Evolutionary conservation across 2,329 filamentous ascomycete species (phyloP).

Genomic region (Dothistroma septosporum): DNA sequence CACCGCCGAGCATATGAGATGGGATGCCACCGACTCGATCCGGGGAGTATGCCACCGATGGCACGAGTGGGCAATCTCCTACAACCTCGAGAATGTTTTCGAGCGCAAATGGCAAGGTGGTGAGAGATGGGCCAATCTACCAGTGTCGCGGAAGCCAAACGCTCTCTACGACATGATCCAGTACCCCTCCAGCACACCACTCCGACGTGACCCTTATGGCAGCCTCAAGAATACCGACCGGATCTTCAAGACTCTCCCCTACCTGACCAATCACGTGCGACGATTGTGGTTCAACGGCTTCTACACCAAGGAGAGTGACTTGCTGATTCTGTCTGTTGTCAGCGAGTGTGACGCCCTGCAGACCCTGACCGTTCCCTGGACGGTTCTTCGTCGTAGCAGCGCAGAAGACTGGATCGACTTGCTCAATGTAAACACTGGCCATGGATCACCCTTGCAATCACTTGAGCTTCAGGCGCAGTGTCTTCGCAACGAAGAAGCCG

Average conservation of each 20-base stretch:
- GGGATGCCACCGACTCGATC: slow-evolving; percentile 48
- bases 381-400: slow-evolving; percentile 47
- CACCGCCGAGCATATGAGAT: slow-evolving; percentile 49
- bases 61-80: slow-evolving; percentile 52
- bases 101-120: slow-evolving; percentile 51
- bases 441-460: slow-evolving; percentile 44
- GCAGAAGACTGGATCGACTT: slow-evolving; percentile 48
- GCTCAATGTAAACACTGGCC: slow-evolving; percentile 39
- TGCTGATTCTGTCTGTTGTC: slow-evolving; percentile 47
- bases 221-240: slow-evolving; percentile 46
- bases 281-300: slow-evolving; percentile 55
- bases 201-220: slow-evolving; percentile 51
- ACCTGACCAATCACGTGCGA: slow-evolving; percentile 47
- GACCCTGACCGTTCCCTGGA: slow-evolving; percentile 52
- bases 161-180: slow-evolving; percentile 48
- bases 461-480: slow-evolving; percentile 51
- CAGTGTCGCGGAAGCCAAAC: slow-evolving; percentile 40
- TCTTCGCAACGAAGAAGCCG: slow-evolving; percentile 45
- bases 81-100: slow-evolving; percentile 50
- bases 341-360: slow-evolving; percentile 46
- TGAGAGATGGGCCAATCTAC: slow-evolving; percentile 50
- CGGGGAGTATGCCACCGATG: slow-evolving; percentile 49
- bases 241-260: slow-evolving; percentile 44
- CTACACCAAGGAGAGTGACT: slow-evolving; percentile 49
- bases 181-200: slow-evolving; percentile 44